These are phyloP conservation scores for Microbotryomycetes sp. DNA, from an alignment of 1,284 basidiomycete species.

Conservation along the genomic window DNA sequence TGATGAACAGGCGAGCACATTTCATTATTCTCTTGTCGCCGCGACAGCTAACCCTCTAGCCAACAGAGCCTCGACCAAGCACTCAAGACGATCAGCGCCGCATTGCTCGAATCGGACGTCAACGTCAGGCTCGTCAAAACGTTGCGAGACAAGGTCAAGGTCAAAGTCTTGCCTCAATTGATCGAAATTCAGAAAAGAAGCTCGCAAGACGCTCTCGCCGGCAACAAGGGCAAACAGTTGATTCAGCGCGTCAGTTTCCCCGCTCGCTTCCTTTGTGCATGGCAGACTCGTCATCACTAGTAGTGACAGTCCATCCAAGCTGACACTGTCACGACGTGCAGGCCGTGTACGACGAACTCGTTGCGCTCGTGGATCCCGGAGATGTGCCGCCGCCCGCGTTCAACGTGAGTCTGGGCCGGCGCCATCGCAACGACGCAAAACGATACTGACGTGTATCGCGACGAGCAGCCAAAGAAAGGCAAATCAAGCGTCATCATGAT, in stretches of 20 bases:
- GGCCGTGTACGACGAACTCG: constrained; percentile 96
- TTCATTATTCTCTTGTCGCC: constrained; percentile 11
- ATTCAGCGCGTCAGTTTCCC: constrained; percentile 68
- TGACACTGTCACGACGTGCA: constrained; percentile 40
- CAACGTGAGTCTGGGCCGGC: constrained; percentile 23
- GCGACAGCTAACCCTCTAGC: constrained; percentile 6
- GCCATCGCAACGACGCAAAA: background rate
- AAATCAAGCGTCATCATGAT: constrained; percentile 96
- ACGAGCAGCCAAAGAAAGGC: constrained; percentile 91
- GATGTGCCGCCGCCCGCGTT: constrained; percentile 50
- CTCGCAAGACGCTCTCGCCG: constrained; percentile 51
- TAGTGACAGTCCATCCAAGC: background rate
- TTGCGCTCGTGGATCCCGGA: constrained; percentile 87
- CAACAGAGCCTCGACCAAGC: constrained; percentile 80
- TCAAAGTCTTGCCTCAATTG: constrained; percentile 68
- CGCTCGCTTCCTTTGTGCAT: background rate
- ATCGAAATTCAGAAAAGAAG: constrained; percentile 66
- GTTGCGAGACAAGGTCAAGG: constrained; percentile 81
- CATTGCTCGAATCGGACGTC: constrained; percentile 92
- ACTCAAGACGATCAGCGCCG: constrained; percentile 90
- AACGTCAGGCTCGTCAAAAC: constrained; percentile 93
- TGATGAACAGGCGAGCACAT: constrained; percentile 68
- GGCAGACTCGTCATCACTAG: background rate
- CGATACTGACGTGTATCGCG: constrained; percentile 44
- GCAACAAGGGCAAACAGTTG: constrained; percentile 67